Percentiles rank a stretch among this genome's conserved stretches.
Conservation (phyloP, 306 rosid genomes). For the Neltuma alba region DNA sequence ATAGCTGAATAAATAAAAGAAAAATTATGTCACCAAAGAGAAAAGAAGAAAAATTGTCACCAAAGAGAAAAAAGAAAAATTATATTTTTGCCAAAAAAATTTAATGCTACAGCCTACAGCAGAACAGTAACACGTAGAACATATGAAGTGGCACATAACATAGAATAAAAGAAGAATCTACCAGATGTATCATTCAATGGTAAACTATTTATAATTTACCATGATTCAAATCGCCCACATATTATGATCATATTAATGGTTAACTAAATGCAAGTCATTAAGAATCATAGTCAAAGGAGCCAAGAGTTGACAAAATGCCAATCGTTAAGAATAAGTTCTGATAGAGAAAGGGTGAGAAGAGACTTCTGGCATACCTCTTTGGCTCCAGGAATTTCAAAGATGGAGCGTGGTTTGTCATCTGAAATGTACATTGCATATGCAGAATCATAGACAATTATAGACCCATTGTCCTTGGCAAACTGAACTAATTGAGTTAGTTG, state of each 20-base stretch:
- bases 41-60: no score
- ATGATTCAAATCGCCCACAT: background rate
- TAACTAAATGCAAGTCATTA: background rate
- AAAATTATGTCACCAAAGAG: no score
- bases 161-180: conserved; percentile 22
- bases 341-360: no score
- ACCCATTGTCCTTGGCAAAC: conserved; percentile 86
- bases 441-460: conserved; percentile 86
- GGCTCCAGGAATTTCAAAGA: conserved; percentile 97
- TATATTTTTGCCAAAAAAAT: background rate
- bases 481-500: conserved; percentile 64
- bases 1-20: background rate
- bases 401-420: conserved; percentile 84
- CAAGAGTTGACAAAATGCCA: no score
- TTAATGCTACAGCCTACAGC: conserved; percentile 12
- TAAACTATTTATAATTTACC: conserved; percentile 9
- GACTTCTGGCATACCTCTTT: conserved; percentile 59
- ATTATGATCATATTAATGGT: background rate
- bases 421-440: conserved; percentile 91
- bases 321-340: no score
- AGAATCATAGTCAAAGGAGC: background rate
- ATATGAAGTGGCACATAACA: background rate
- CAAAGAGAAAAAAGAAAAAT: no score
- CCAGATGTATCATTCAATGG: conserved; percentile 22
- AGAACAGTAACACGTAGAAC: background rate